These are phyloP conservation scores for Phytophthora palmivora DNA, from an alignment of 352 stramenopile species.

Conservation along the genomic window DNA sequence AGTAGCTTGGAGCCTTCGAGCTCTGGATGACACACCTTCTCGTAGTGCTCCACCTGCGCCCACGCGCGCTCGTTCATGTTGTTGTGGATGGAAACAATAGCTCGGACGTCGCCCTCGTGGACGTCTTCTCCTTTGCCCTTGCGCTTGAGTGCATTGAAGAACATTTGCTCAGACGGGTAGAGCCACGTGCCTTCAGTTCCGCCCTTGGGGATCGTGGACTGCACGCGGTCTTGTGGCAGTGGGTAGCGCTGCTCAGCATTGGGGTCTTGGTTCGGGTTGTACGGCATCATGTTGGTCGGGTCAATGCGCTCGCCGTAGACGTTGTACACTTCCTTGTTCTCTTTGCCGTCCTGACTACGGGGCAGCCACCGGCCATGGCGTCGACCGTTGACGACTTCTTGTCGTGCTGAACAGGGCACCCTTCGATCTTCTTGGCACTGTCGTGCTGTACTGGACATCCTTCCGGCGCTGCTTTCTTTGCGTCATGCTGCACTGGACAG, in stretches of 20 bases:
- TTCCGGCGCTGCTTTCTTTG: constrained; percentile 21
- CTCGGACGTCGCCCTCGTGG: constrained; percentile 93
- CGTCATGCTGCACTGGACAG: constrained; percentile 68
- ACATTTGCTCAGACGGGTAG: constrained; percentile 99
- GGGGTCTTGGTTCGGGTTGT: constrained; percentile 95
- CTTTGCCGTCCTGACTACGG: constrained; percentile 53
- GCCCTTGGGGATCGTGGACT: constrained; percentile 97
- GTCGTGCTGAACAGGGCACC: constrained; percentile 81
- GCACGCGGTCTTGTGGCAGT: constrained; percentile 93
- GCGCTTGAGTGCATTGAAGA: constrained; percentile 97
- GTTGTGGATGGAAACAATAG: constrained; percentile 99
- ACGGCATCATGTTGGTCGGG: constrained; percentile 98
- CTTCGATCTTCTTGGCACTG: constrained; percentile 32
- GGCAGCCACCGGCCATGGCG: constrained; percentile 54
- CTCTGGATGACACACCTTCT: constrained; percentile 89
- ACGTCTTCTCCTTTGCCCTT: constrained; percentile 98
- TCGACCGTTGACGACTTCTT: constrained; percentile 30
- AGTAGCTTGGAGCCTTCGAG: constrained; percentile 90
- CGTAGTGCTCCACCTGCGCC: constrained; percentile 97
- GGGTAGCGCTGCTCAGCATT: constrained; percentile 89
- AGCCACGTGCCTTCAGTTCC: constrained; percentile 96
- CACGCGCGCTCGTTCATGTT: constrained; percentile 99
- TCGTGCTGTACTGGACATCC: constrained; percentile 73
- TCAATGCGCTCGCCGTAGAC: constrained; percentile 98
- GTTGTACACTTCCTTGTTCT: constrained; percentile 92